Conservation (phyloP, 257 asterid genomes). For the Solanum paucissectum region DNA sequence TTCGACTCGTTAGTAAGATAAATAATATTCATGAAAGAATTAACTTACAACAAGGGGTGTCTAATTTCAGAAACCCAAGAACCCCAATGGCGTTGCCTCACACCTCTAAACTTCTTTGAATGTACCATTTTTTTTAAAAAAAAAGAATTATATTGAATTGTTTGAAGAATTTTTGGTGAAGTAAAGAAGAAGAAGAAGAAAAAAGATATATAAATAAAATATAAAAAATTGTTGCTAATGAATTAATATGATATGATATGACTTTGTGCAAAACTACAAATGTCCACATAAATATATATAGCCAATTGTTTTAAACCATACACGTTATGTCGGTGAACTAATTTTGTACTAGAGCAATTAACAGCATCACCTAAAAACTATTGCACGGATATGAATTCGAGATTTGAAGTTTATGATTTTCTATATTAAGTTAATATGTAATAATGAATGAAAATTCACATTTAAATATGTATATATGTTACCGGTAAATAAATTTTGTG, state of each 20-base stretch:
- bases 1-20: neutral
- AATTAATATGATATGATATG: neutral
- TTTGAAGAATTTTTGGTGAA: neutral
- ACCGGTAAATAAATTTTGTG: too few species aligned
- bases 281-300: neutral
- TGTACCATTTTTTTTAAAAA: constrained; percentile 36
- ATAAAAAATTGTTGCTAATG: neutral
- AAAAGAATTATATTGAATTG: neutral
- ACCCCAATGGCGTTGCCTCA: constrained; percentile 95
- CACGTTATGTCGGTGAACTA: neutral
- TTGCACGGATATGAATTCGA: neutral
- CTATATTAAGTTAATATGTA: neutral
- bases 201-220: neutral
- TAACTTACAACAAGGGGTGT: constrained; percentile 65
- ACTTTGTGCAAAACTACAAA: neutral
- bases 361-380: neutral
- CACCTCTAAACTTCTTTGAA: constrained; percentile 70
- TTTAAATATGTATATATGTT: too few species aligned
- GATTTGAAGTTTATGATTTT: neutral
- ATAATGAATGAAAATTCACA: too few species aligned
- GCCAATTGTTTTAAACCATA: neutral
- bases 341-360: neutral
- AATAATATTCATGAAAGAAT: neutral
- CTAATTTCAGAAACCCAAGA: constrained; percentile 98
- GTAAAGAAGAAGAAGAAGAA: neutral